Percentiles rank a stretch among this genome's conserved stretches.
These are phyloP conservation scores for Ascochyta clinopodiicola DNA, from an alignment of 2,329 filamentous ascomycete species.

Conservation along the genomic window DNA sequence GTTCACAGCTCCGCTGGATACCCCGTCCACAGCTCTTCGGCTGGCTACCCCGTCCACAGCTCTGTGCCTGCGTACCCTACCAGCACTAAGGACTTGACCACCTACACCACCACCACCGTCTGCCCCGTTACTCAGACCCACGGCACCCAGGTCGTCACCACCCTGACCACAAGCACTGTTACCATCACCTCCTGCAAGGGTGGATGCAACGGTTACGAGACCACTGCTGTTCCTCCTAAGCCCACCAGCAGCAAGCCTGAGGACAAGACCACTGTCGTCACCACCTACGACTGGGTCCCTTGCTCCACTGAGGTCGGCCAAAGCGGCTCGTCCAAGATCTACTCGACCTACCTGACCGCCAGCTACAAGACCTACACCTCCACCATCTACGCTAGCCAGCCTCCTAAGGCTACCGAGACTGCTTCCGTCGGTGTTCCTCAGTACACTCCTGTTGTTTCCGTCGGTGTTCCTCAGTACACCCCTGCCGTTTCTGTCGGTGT, in stretches of 20 bases:
- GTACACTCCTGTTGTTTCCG: conserved; percentile 12
- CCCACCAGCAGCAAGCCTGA: conserved; percentile 14
- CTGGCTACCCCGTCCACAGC: conserved; percentile 20
- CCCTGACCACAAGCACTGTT: conserved; percentile 46
- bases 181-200: conserved; percentile 49
- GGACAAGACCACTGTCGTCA: conserved; percentile 39
- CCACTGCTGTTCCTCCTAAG: conserved; percentile 8
- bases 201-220: conserved; percentile 36
- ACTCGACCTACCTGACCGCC: conserved; percentile 50
- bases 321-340: conserved; percentile 38
- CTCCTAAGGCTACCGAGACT: conserved; percentile 23
- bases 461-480: too few species aligned
- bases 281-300: conserved; percentile 46
- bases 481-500: background rate
- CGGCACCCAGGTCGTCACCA: conserved; percentile 27
- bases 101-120: conserved; percentile 30
- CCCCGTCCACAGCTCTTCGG: background rate
- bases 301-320: conserved; percentile 46
- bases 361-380: conserved; percentile 42
- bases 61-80: conserved; percentile 2
- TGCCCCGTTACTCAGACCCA: conserved; percentile 28
- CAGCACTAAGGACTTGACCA: conserved; percentile 36
- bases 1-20: background rate
- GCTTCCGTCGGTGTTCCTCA: conserved; percentile 7
- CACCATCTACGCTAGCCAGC: conserved; percentile 30